A percentile compares a stretch with the other conserved stretches of the same genome.
phyloP scores from a whole-genome alignment of 208 protist species.

The Leishmania braziliensis region DNA sequence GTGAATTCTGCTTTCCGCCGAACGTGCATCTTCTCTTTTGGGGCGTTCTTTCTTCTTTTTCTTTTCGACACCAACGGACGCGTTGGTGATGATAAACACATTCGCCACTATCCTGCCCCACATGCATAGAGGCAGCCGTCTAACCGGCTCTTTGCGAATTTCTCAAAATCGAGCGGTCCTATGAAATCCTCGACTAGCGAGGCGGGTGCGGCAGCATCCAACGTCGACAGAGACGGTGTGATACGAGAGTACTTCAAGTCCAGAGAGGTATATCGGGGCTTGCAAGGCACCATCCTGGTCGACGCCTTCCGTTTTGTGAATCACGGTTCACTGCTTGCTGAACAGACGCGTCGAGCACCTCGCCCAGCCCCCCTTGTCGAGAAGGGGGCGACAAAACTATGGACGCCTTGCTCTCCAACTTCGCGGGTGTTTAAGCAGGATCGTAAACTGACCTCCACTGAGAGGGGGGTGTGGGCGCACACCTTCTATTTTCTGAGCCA shows the following conservation, averaged over 20 bases:
- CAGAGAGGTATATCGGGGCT: conserved; percentile 49
- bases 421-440: not conserved
- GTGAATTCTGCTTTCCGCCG: not conserved
- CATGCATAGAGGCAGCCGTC: not conserved
- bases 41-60: not conserved
- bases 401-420: not conserved
- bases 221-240: not conserved
- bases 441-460: not conserved
- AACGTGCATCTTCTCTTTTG: not conserved
- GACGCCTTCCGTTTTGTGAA: conserved; percentile 69
- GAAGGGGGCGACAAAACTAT: not conserved
- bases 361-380: not conserved
- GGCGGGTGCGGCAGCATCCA: not conserved
- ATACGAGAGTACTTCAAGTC: conserved; percentile 56
- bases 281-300: conserved; percentile 55
- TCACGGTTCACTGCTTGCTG: not conserved
- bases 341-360: not conserved
- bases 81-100: not conserved
- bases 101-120: not conserved
- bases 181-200: not conserved
- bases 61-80: not conserved
- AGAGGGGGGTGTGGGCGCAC: not conserved
- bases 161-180: not conserved
- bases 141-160: not conserved
- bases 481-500: conserved; percentile 86